Evolutionary conservation across 768 basidiomycete species (phyloP).

Genomic region (Podaxis sp.): DNA sequence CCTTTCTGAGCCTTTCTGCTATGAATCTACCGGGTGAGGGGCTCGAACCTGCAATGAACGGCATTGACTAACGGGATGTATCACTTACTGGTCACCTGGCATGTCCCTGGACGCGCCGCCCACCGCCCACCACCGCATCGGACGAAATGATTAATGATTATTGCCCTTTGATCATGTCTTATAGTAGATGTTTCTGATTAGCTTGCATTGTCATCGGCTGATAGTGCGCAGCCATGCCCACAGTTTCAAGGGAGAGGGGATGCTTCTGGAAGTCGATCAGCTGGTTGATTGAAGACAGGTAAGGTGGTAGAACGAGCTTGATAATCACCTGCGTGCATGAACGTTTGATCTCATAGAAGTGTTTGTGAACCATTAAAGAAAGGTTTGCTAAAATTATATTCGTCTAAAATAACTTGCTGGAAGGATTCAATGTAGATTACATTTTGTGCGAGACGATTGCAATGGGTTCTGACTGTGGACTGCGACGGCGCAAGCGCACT

Average conservation of each 20-base stretch:
- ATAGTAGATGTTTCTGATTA: slow-evolving; percentile 9
- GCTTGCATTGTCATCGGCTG: slow-evolving; percentile 6
- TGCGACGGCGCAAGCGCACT: background rate
- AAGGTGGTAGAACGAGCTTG: slow-evolving; percentile 1
- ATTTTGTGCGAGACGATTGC: background rate
- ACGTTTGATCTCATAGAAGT: background rate
- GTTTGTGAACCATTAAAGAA: background rate
- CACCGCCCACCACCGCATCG: background rate
- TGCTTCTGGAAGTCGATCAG: slow-evolving; percentile 13
- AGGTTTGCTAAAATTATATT: background rate
- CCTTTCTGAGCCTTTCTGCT: background rate
- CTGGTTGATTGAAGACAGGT: slow-evolving; percentile 1
- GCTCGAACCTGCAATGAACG: background rate
- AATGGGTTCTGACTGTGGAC: background rate
- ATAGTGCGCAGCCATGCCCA: background rate
- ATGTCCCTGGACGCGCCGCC: background rate
- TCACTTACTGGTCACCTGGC: background rate
- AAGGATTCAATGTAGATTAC: background rate
- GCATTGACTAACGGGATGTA: background rate
- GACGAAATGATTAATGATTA: background rate
- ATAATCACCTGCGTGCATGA: slow-evolving; percentile 5
- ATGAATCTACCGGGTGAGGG: background rate
- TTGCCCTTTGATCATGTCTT: background rate
- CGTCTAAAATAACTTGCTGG: background rate
- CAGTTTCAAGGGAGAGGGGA: background rate